These are phyloP conservation scores for Penicillium ucsense DNA, from an alignment of 495 filamentous ascomycete species.

Conservation along the genomic window DNA sequence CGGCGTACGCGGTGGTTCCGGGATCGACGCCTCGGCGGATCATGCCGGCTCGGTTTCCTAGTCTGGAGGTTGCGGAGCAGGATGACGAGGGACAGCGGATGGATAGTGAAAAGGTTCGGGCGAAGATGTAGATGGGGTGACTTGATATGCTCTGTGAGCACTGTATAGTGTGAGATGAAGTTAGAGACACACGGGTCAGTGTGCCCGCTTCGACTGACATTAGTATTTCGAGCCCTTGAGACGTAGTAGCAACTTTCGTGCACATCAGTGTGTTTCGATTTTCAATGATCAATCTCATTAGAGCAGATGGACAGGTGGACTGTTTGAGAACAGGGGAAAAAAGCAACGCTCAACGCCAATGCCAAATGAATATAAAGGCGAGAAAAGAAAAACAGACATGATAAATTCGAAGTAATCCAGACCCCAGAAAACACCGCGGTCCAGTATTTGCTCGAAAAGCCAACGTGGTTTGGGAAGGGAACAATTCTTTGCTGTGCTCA, in stretches of 20 bases:
- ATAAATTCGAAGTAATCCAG: not conserved
- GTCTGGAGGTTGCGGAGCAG: slow-evolving; percentile 67
- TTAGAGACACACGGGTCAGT: no score
- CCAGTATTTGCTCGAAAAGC: not conserved
- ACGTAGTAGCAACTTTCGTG: no score
- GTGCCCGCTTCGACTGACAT: no score
- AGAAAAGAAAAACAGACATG: not conserved
- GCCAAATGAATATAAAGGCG: not conserved
- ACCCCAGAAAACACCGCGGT: not conserved
- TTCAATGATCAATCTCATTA: not conserved
- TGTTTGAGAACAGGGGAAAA: not conserved
- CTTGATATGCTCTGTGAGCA: no score
- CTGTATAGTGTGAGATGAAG: no score
- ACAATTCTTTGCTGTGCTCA: not conserved
- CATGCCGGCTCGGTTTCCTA: slow-evolving; percentile 65
- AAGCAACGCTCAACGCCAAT: slow-evolving; percentile 11
- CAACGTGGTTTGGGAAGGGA: not conserved
- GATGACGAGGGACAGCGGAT: slow-evolving; percentile 67
- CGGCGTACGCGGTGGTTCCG: slow-evolving; percentile 57
- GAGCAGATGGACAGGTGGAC: not conserved
- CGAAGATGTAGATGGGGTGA: slow-evolving; percentile 15
- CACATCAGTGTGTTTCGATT: no score
- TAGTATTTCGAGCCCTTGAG: no score
- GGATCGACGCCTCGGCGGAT: slow-evolving; percentile 61
- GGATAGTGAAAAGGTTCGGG: slow-evolving; percentile 46